These are phyloP conservation scores for Camellia oleifera DNA, from an alignment of 179 eudicot species.

Conservation along the genomic window DNA sequence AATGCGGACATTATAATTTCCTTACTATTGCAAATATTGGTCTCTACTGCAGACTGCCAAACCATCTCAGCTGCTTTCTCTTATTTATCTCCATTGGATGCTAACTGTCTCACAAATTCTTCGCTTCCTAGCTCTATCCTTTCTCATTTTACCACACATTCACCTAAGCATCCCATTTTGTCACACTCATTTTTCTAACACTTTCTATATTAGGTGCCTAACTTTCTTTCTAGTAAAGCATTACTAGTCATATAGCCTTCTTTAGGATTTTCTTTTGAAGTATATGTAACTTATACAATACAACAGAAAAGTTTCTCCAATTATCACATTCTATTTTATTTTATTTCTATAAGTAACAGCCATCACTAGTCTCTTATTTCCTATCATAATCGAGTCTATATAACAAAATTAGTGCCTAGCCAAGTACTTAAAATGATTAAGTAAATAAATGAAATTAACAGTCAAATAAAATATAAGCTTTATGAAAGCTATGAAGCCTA, in stretches of 20 bases:
- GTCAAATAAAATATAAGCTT: too few species aligned
- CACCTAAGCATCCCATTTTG: background rate
- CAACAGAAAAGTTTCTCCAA: background rate
- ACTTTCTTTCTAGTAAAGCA: background rate
- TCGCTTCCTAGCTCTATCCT: background rate
- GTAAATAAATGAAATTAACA: too few species aligned
- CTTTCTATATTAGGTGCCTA: background rate
- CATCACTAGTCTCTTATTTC: background rate
- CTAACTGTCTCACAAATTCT: background rate
- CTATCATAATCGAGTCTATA: background rate
- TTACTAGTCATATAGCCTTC: too few species aligned
- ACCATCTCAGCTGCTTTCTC: background rate
- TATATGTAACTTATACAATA: too few species aligned
- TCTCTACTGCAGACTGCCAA: background rate
- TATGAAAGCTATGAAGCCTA: too few species aligned
- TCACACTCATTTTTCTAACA: background rate
- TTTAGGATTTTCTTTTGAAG: too few species aligned
- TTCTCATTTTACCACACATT: background rate
- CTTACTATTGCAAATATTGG: background rate
- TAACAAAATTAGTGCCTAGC: background rate
- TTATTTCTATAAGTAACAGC: background rate
- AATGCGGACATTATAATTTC: background rate
- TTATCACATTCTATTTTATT: background rate
- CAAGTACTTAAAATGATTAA: too few species aligned
- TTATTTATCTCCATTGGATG: background rate